phyloP scores from a whole-genome alignment of 192 early-diverging fungal species.

The Piromyces sp. region DNA sequence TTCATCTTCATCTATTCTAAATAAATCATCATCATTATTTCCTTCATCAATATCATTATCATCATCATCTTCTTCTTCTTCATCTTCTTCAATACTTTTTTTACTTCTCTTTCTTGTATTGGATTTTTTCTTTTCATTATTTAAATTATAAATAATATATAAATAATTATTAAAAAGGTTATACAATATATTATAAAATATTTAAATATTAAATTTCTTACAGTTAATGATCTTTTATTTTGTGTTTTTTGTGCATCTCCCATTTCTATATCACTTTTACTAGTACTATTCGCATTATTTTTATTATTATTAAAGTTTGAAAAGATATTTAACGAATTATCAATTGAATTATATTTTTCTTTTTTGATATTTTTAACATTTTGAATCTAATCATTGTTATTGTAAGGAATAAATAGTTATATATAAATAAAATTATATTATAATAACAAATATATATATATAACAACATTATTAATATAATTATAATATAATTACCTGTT shows the following conservation, averaged over 20 bases:
- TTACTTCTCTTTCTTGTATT: not conserved
- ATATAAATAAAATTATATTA: too few species aligned
- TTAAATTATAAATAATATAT: too few species aligned
- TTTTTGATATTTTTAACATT: not conserved
- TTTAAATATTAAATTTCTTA: too few species aligned
- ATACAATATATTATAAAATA: too few species aligned
- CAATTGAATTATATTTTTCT: not conserved
- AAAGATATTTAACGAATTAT: not conserved
- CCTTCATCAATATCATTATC: not conserved
- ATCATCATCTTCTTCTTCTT: not conserved
- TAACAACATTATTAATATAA: too few species aligned
- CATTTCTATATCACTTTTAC: too few species aligned
- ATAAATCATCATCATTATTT: not conserved
- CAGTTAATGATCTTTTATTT: too few species aligned
- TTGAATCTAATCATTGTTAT: not conserved
- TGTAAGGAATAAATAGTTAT: too few species aligned
- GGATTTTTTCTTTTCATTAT: not conserved
- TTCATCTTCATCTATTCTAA: constrained; percentile 6
- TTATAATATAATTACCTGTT: not conserved
- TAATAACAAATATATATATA: too few species aligned
- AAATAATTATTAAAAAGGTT: too few species aligned
- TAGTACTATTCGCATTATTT: not conserved
- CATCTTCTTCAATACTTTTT: not conserved
- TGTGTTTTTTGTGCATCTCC: not conserved
- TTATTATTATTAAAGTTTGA: not conserved